Base-by-base conservation (phyloP, 2,329 filamentous ascomycete species). In the Neoarthrinium moseri region DNA sequence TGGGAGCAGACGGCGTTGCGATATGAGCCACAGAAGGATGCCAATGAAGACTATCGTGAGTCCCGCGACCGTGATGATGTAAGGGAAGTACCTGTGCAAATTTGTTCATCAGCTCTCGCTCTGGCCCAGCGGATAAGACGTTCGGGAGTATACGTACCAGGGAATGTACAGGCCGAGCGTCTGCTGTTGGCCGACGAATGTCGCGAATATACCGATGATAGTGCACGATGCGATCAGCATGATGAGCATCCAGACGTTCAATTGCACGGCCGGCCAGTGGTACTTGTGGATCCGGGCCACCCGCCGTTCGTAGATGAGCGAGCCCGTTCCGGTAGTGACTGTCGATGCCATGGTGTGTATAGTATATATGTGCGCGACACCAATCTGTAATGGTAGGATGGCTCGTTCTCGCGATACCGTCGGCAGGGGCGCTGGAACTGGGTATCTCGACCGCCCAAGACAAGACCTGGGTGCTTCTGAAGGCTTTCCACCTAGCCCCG, bases 11-110 rank as follows among this genome's bases (percentile, higher is more conserved):
- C 82, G 78, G 2, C 80, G 75, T 49, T 80, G 72, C 45, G 74
- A 74, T 53, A 86, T 84, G 22, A 87, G 72, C 64, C 70, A 80
- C 34, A 91, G 73, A 5, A 87, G 74, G 3, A 83, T 64, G 47
- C 80, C 60, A 48, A 92, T 82, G 68, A 87, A 91, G 49, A 79
- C 55, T 13, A 90, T 77, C 2, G 78, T 77, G 20, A 91, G 77
- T 17, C 71, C 58, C 21, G 68, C 67, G 45, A 81, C 75, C 17
- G 79, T 80, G 45, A 87, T 77, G 63, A 74, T 81, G 71, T 86
- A 87, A 7, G 82, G 71, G 52, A 87, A 85, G 64, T 86, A 86
- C 82, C 82, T 85, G 55, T 3, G 8, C 5, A 36, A 41, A 8
- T 12, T 15, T 8, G 20, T 7, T 15, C 20, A 27, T 43, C 22